These are phyloP conservation scores for Rhizopus stolonifer DNA, from an alignment of 371 early-diverging fungal species.

Conservation along the genomic window DNA sequence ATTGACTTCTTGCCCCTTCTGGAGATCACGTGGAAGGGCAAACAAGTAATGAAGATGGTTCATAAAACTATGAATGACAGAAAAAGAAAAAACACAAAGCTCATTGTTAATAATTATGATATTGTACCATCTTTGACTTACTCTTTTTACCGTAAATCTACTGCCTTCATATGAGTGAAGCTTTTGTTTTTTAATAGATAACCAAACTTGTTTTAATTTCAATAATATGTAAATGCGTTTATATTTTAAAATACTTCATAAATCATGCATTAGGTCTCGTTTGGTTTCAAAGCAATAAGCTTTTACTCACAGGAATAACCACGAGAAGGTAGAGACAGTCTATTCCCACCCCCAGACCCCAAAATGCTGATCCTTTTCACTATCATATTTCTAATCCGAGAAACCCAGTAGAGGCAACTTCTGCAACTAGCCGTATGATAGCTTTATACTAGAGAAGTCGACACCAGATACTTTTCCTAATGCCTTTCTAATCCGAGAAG, in stretches of 20 bases:
- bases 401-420: slow-evolving; percentile 8
- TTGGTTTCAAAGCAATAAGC: slow-evolving; percentile 8
- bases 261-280: slow-evolving; percentile 1
- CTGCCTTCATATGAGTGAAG: too few species aligned
- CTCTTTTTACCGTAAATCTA: too few species aligned
- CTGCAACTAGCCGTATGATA: slow-evolving; percentile 9
- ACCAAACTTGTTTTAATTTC: too few species aligned
- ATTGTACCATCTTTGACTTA: too few species aligned
- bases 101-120: not conserved
- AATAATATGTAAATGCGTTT: too few species aligned
- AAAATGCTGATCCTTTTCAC: not conserved
- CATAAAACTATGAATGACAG: not conserved
- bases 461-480: slow-evolving; percentile 1
- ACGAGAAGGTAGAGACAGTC: slow-evolving; percentile 15
- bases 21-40: not conserved
- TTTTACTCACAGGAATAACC: slow-evolving; percentile 15
- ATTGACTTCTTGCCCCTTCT: slow-evolving; percentile 3
- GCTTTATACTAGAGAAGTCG: not conserved
- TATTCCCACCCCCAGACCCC: slow-evolving; percentile 16
- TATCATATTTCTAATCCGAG: slow-evolving; percentile 9
- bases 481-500: not conserved
- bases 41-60: slow-evolving; percentile 3
- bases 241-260: not conserved
- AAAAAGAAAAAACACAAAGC: not conserved
- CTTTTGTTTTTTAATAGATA: too few species aligned